phyloP scores from a whole-genome alignment of 805 yeast genomes.

The Yarrowia alimentaria region DNA sequence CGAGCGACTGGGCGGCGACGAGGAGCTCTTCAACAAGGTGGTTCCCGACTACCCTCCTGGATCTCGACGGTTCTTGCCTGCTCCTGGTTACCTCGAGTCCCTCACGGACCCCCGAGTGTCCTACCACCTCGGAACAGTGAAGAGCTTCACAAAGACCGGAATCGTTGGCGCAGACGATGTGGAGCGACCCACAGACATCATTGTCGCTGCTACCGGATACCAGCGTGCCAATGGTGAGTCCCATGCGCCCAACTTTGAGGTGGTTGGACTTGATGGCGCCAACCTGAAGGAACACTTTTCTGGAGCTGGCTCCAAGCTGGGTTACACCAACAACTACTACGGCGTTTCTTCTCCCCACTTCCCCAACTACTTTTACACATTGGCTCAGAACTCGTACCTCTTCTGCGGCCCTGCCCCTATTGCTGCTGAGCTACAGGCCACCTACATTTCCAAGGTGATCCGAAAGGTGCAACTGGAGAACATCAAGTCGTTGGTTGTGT shows the following conservation, averaged over 20 bases:
- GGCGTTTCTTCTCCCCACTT: constrained; percentile 31
- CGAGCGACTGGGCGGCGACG: constrained; percentile 28
- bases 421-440: constrained; percentile 26
- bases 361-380: constrained; percentile 32
- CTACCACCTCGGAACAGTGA: constrained; percentile 29
- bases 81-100: constrained; percentile 33
- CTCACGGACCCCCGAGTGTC: constrained; percentile 33
- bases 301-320: constrained; percentile 26
- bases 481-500: constrained; percentile 24
- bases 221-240: constrained; percentile 24
- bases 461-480: constrained; percentile 28
- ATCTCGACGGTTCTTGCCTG: constrained; percentile 35
- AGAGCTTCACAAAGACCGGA: constrained; percentile 31
- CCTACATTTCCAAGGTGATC: constrained; percentile 28
- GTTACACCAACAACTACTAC: constrained; percentile 29
- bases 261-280: constrained; percentile 28
- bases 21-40: constrained; percentile 29
- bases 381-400: constrained; percentile 27
- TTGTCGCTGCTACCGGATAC: constrained; percentile 30
- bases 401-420: constrained; percentile 28
- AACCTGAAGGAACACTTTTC: constrained; percentile 27
- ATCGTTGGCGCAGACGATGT: constrained; percentile 31
- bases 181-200: constrained; percentile 26
- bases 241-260: constrained; percentile 20
- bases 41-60: constrained; percentile 34